Conservation (phyloP, 208 protist species). For the Zelonia costaricensis region DNA sequence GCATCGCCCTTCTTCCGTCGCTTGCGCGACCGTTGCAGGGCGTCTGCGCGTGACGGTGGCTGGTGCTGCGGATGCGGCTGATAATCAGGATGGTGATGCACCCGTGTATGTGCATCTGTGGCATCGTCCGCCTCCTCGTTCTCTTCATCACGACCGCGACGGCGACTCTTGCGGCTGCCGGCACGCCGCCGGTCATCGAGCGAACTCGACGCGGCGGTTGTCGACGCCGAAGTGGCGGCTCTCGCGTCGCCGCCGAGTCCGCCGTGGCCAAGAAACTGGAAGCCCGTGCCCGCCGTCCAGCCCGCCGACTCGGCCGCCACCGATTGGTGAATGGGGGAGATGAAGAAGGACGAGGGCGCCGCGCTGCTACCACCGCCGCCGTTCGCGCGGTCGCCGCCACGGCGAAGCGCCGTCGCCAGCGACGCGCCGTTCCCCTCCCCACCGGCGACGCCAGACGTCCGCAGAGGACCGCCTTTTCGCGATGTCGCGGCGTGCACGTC, state of each 20-base stretch:
- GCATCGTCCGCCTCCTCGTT: neutral
- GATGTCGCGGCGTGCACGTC: no score
- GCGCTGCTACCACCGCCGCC: neutral
- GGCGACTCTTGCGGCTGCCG: neutral
- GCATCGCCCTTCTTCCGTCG: conserved; percentile 30
- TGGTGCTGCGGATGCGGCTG: no score
- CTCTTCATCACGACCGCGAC: conserved; percentile 13
- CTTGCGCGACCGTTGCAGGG: conserved; percentile 4
- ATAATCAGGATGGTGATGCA: no score
- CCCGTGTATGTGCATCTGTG: neutral
- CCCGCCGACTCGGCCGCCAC: conserved; percentile 59
- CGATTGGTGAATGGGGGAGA: conserved; percentile 76
- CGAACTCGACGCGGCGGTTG: no score
- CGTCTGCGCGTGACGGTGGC: no score
- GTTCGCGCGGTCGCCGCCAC: neutral
- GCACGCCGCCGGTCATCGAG: no score
- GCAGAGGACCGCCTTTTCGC: no score
- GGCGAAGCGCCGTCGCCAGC: conserved; percentile 1
- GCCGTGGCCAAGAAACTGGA: conserved; percentile 61
- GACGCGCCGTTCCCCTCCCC: no score
- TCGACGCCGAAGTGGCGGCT: no score
- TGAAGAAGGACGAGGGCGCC: conserved; percentile 55
- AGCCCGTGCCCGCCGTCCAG: conserved; percentile 25
- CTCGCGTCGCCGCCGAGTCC: conserved; percentile 26
- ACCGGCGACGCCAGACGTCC: no score